Conservation (phyloP, 371 early-diverging fungal genomes). For the Rhizopus arrhizus region DNA sequence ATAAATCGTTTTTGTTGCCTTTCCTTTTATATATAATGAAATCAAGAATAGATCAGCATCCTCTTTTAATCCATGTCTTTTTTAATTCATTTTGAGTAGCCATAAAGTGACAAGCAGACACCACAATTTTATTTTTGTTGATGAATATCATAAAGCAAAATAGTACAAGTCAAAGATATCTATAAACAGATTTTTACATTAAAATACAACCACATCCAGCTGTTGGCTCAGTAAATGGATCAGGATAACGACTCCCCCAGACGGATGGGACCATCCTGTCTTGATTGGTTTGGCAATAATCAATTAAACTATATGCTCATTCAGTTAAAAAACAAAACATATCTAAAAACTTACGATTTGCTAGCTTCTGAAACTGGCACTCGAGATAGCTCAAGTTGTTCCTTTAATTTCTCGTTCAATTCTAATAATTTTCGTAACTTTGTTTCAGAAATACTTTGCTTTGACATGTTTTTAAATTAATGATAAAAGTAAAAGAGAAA, state of each 20-base stretch:
- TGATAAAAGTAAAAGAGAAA: no score
- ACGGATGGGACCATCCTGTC: conserved; percentile 75
- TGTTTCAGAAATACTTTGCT: conserved; percentile 62
- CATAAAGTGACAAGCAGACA: no score
- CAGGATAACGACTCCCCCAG: conserved; percentile 80
- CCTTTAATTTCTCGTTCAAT: conserved; percentile 75
- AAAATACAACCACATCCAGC: conserved; percentile 37
- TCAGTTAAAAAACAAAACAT: conserved; percentile 1
- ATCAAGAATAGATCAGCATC: no score
- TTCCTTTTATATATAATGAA: no score
- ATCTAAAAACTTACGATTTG: conserved; percentile 32
- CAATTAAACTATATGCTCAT: conserved; percentile 34
- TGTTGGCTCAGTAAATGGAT: conserved; percentile 71
- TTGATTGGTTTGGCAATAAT: conserved; percentile 48
- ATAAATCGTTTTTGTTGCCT: no score
- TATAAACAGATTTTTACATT: not conserved
- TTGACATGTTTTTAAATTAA: conserved; percentile 7
- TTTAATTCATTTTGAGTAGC: no score
- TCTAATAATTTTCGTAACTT: conserved; percentile 79
- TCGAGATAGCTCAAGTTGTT: conserved; percentile 79
- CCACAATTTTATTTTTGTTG: no score
- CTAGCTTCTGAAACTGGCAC: conserved; percentile 80
- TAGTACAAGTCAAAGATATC: no score
- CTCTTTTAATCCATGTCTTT: no score
- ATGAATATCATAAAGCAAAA: no score